Base-by-base conservation (phyloP, 2,329 filamentous ascomycete species). In the Paramyrothecium roridum region DNA sequence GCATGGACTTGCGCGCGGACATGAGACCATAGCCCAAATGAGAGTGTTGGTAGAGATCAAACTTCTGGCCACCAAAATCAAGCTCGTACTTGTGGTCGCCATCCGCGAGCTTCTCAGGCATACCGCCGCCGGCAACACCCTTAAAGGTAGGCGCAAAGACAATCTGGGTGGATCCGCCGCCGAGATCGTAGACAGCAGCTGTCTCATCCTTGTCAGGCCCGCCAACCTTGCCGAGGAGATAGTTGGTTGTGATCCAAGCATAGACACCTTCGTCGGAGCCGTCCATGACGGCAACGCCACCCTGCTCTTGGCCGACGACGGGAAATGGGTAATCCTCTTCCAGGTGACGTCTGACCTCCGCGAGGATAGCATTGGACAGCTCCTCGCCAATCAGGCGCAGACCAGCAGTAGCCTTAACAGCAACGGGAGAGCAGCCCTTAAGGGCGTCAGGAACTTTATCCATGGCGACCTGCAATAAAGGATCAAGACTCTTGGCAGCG, bases 181-280 rank as follows among this genome's bases (percentile, higher is more conserved):
- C 95, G 50, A 99, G 88, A 70, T 99, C 95, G 67, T 99, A 96
- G 56, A 97, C 86, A 52, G 95, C 95, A 45, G 95, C 96, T 2
- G 95, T 98, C 52, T 91, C 89, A 59, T 85, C 91, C 71, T 93
- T 86, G 70, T 97, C 93, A 2, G 92, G 90, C 12, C 90, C 90
- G 57, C 95, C 95, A 73, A 99, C 98, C 78, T 98, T 98, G 67
- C 93, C 93, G 22, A 99, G 85, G 45, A 99, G 88, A 75, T 99
- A 99, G 81, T 99, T 99, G 62, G 92, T 95, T 8, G 95, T 99
- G 72, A 99, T 96, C 95, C 95, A 99, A 53, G 95, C 96, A 70
- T 96, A 99, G 30, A 99, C 93, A 70, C 95, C 95, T 77, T 99
- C 95, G 68, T 97, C 90, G 52, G 90, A 92, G 59, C 95, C 95